Evolutionary conservation across 2,329 filamentous ascomycete genomes (phyloP), one percentile per base, ranked within the genome.

Genomic region (Aspergillus hiratsukae): DNA sequence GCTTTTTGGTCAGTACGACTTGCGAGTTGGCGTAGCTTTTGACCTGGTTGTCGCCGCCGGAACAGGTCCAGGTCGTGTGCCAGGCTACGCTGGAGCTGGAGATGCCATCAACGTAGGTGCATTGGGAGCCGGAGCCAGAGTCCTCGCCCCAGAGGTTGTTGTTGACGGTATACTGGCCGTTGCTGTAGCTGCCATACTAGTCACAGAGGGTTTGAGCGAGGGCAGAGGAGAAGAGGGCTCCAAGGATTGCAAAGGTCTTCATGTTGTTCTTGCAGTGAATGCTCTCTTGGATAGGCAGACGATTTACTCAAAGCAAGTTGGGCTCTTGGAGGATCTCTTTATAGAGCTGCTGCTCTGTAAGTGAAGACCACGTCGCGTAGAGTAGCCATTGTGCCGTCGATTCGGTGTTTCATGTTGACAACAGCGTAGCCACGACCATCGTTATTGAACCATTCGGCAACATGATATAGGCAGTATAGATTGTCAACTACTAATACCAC

Each of bases 91-190:
- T 67, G 51, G 41, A 60, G 31, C 61, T 61, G 17, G 61, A 66
- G 43, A 73, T 62, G 8, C 60, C 58, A 59, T 71, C 64, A 7
- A 77, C 61, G 31, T 70, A 72, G 23, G 73, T 75, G 66, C 74
- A 76, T 59, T 78, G 75, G 28, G 64, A 69, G 45, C 76, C 75
- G 5, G 59, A 55, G 3, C 68, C 72, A n/a, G 69, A 40, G 3
- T 58, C 55, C 27, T 66, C 43, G 7, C 77, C 76, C 78, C 78
- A 81, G 51, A 78, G 72, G 66, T 80, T 78, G 68, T 80, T 77
- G 70, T 79, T 80, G 53, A 81, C 64, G 35, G 69, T 77, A 64
- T 78, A 80, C 11, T 61, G 65, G 29, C 69, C 72, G 2, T 69
- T 72, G 4, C 64, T 48, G 2, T 69, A 49, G 19, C 63, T 65